A percentile compares a stretch with the other conserved stretches of the same genome.
Conservation (phyloP, 257 asterid species). For the Solanum commersonii region DNA sequence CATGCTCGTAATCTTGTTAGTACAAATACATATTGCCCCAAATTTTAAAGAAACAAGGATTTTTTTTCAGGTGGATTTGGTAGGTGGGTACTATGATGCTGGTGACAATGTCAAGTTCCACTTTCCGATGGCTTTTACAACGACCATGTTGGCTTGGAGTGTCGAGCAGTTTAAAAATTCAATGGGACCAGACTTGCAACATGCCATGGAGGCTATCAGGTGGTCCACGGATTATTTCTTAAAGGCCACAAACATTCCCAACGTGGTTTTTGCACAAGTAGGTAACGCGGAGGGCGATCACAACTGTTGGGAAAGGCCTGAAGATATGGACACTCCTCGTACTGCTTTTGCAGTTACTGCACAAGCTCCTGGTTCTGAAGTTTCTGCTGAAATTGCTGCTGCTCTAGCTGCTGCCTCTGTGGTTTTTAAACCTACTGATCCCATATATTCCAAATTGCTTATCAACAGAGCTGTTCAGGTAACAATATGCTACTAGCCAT, state of each 20-base stretch:
- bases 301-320: conserved; percentile 84
- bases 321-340: conserved; percentile 75
- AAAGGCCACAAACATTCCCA: conserved; percentile 58
- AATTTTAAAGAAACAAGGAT: not conserved
- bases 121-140: conserved; percentile 72
- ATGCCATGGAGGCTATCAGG: conserved; percentile 45
- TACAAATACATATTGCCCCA: not conserved
- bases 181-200: conserved; percentile 42
- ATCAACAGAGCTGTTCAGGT: conserved; percentile 45
- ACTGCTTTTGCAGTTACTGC: conserved; percentile 48
- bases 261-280: conserved; percentile 59
- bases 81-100: conserved; percentile 86
- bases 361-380: conserved; percentile 74
- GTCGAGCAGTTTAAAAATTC: conserved; percentile 45
- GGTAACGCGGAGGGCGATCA: conserved; percentile 76
- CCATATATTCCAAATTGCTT: conserved; percentile 34
- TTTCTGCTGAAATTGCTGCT: conserved; percentile 84
- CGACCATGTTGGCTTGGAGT: conserved; percentile 85
- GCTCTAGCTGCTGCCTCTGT: conserved; percentile 80
- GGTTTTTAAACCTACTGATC: conserved; percentile 50
- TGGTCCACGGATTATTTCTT: conserved; percentile 86
- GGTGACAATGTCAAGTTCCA: conserved; percentile 92
- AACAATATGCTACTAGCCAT: not conserved
- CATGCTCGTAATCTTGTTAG: not conserved
- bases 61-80: conserved; percentile 54